Percentiles rank a stretch among this genome's conserved stretches.
These are phyloP conservation scores for Symbiodinium natans DNA, from an alignment of 73 alveolate species.

Conservation along the genomic window DNA sequence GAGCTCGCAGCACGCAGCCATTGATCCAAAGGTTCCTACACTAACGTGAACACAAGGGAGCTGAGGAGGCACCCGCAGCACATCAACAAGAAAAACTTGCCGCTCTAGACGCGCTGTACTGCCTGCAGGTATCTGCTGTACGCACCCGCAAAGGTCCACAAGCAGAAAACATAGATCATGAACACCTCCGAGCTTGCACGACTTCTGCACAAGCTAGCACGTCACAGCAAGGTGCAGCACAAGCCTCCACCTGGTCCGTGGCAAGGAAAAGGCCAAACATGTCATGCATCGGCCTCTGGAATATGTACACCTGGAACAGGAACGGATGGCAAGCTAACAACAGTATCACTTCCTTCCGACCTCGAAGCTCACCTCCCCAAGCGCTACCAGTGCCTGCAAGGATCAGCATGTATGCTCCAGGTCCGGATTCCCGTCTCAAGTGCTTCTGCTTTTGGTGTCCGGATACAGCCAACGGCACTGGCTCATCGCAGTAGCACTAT, in stretches of 20 bases:
- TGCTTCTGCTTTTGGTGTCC: too few species aligned
- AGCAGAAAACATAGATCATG: neutral
- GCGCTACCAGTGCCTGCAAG: slow-evolving; percentile 20
- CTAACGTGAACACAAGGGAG: too few species aligned
- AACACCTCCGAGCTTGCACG: slow-evolving; percentile 8
- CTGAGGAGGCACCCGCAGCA: too few species aligned
- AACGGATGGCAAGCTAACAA: neutral
- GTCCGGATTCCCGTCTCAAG: too few species aligned
- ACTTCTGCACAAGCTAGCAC: neutral
- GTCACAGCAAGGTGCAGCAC: too few species aligned
- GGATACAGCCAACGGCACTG: too few species aligned
- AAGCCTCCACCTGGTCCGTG: slow-evolving; percentile 12
- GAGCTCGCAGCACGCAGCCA: too few species aligned
- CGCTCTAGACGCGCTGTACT: too few species aligned
- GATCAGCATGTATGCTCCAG: neutral
- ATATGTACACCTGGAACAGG: slow-evolving; percentile 29
- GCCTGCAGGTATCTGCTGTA: slow-evolving; percentile 30
- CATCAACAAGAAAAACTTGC: too few species aligned
- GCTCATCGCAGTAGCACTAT: too few species aligned
- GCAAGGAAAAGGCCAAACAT: neutral
- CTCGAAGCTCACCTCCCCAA: slow-evolving; percentile 61
- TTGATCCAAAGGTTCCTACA: too few species aligned
- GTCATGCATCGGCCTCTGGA: slow-evolving; percentile 73
- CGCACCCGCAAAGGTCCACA: slow-evolving; percentile 32
- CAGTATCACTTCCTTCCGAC: neutral